A percentile compares a stretch with the other conserved stretches of the same genome.
These are phyloP conservation scores for Hemisphaericaspora xylanilytica DNA, from an alignment of 1,139 yeast species.

Conservation along the genomic window DNA sequence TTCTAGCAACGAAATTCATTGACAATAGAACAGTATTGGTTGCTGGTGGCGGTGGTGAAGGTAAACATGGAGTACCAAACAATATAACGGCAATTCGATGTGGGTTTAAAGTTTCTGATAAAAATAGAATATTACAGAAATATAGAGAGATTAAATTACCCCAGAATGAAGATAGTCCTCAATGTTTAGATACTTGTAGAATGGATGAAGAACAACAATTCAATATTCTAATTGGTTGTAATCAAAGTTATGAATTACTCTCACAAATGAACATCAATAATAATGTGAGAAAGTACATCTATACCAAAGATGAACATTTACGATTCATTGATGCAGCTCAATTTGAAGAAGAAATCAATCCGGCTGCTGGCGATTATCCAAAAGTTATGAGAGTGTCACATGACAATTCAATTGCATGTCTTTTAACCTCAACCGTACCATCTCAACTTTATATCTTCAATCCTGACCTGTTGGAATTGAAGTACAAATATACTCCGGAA, in stretches of 20 bases:
- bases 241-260: conserved; percentile 57
- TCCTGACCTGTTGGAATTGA: conserved; percentile 49
- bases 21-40: conserved; percentile 62
- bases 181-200: conserved; percentile 56
- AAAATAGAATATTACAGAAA: conserved; percentile 52
- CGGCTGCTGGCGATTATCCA: conserved; percentile 53
- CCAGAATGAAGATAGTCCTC: conserved; percentile 70
- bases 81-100: conserved; percentile 71
- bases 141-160: conserved; percentile 63
- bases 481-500: conserved; percentile 19
- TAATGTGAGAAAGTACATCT: conserved; percentile 66
- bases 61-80: conserved; percentile 82
- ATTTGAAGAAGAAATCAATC: conserved; percentile 34
- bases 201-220: conserved; percentile 22
- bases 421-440: conserved; percentile 62
- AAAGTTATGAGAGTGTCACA: conserved; percentile 53
- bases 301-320: conserved; percentile 56
- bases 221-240: conserved; percentile 69
- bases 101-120: conserved; percentile 51
- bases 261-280: conserved; percentile 63
- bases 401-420: conserved; percentile 56
- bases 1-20: conserved; percentile 73
- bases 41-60: conserved; percentile 96
- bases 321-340: conserved; percentile 60
- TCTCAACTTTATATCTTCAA: conserved; percentile 58